Evolutionary conservation across 2,329 filamentous ascomycete genomes (phyloP).

Genomic region (Fusarium equiseti): DNA sequence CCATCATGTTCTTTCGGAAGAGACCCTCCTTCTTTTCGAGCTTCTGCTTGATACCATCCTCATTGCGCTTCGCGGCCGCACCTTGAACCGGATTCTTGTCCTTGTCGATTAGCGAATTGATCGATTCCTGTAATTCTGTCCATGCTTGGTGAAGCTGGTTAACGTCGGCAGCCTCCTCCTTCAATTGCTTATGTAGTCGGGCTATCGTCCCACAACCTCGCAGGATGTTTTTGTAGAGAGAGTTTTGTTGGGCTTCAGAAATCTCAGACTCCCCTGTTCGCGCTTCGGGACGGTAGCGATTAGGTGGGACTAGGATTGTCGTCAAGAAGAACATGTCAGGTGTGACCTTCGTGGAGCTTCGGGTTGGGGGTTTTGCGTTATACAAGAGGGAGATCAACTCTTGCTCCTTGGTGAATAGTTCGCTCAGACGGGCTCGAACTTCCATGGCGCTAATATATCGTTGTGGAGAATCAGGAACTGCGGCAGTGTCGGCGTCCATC

Average conservation of each 20-base stretch:
- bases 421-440: conserved; percentile 80
- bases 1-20: conserved; percentile 99
- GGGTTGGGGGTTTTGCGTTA: conserved; percentile 74
- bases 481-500: conserved; percentile 49
- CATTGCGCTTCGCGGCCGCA: conserved; percentile 79
- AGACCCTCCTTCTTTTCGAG: conserved; percentile 98
- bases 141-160: conserved; percentile 84
- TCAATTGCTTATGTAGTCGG: conserved; percentile 71
- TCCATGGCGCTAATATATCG: conserved; percentile 86
- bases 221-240: conserved; percentile 86
- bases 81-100: conserved; percentile 87
- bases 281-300: conserved; percentile 89
- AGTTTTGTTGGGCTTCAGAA: conserved; percentile 89
- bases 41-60: conserved; percentile 97
- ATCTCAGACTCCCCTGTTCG: conserved; percentile 84
- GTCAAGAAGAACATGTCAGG: conserved; percentile 96
- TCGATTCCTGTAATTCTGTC: conserved; percentile 85
- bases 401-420: conserved; percentile 88
- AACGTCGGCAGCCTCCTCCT: conserved; percentile 63
- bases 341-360: conserved; percentile 68
- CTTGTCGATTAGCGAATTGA: conserved; percentile 93
- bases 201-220: conserved; percentile 79
- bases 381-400: conserved; percentile 89
- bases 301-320: conserved; percentile 88
- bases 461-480: conserved; percentile 58